Conservation (phyloP, 148 eudicot species). For the Salicornia ramosissima region DNA sequence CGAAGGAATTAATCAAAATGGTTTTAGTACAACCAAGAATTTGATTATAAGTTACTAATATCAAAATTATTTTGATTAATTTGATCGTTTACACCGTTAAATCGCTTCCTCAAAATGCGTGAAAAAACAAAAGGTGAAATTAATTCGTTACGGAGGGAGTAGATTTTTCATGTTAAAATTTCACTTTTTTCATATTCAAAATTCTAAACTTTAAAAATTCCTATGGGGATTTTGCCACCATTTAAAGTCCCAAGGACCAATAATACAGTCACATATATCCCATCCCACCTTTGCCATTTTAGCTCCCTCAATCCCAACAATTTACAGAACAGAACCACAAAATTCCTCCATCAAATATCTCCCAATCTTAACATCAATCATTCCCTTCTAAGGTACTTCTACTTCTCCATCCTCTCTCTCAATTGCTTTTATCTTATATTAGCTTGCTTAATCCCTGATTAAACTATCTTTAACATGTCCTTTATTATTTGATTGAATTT, state of each 20-base stretch:
- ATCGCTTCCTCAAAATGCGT: too few relatives aligned
- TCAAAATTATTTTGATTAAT: too few relatives aligned
- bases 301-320: constrained; percentile 13
- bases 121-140: too few relatives aligned
- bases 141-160: too few relatives aligned
- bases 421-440: background rate
- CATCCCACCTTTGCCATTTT: background rate
- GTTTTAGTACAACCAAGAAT: too few relatives aligned
- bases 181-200: too few relatives aligned
- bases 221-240: too few relatives aligned
- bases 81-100: too few relatives aligned
- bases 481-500: background rate
- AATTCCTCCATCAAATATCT: background rate
- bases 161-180: too few relatives aligned
- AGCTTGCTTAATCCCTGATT: background rate
- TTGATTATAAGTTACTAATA: too few relatives aligned
- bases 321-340: background rate
- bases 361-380: background rate
- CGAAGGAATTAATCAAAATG: too few relatives aligned
- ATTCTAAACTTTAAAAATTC: too few relatives aligned
- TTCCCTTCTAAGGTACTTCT: background rate
- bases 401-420: background rate
- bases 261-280: background rate
- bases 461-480: background rate
- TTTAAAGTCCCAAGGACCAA: background rate